Evolutionary conservation across 192 early-diverging fungal species (phyloP), one percentile per base, ranked within the genome.

Genomic region (Podila epigama): DNA sequence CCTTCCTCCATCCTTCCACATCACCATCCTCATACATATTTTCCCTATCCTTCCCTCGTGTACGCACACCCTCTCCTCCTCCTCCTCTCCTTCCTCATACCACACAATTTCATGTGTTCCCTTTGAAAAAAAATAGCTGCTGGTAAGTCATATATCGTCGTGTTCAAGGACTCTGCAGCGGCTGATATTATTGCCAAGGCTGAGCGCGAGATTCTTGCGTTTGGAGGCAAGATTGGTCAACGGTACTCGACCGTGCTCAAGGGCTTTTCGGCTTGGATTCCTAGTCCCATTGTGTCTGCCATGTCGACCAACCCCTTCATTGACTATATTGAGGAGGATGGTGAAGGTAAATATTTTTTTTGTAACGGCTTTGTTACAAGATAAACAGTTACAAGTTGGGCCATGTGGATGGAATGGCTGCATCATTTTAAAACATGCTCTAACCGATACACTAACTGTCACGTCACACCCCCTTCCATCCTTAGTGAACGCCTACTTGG

Each of bases 161-260:
- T 70, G 16, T 70, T 79, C 63, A 79, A 79, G 60, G 33, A 57
- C 39, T 22, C 62, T 2, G 63, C 68, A 3, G 64, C 63, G 3
- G 13, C 53, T 5, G 41, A 70, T 10, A 51, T 50, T n/a, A 70
- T 79, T 20, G 68, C 66, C 15, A 70, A 70, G 39, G 56, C 55
- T 28, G 68, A 66, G 53, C 53, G 42, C 18, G 64, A 79, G 20
- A 70, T 79, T 28, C 28, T 61, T 56, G 52, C 31, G 10, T 42
- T 67, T 27, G 77, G 77, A 10, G 77, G 77, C 35, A 79, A 55
- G 53, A 70, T 79, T 67, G 68, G 62, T n/a, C 77, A 70, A 3
- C 62, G 77, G 32, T 79, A 79, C 52, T 42, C 31, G 13, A 18
- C 67, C 8, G 77, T 44, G 25, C 50, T 79, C 28, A 69, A 70